Base-by-base conservation (phyloP, 2,329 filamentous ascomycete species). In the Chaetomiaceae sp. region DNA sequence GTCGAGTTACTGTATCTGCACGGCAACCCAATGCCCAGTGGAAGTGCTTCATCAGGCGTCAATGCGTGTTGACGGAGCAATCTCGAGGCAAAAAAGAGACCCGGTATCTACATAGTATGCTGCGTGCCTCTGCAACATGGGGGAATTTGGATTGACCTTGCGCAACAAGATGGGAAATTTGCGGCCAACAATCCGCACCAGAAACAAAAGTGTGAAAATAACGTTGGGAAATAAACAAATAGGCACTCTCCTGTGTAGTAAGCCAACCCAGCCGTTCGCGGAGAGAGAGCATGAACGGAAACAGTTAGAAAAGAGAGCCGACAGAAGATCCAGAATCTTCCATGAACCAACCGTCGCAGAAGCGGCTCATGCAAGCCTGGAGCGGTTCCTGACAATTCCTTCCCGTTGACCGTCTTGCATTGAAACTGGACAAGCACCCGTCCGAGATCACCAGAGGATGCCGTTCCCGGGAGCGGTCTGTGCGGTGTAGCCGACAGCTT, bases 1-100 rank as follows among this genome's bases (percentile, higher is more conserved):
- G n/a, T n/a, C n/a, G n/a, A n/a, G n/a, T n/a, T n/a, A 10, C 25
- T 27, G 16, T 50, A 51, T 57, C 55, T 55, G 55, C 50, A 55
- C 38, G 38, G 39, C 44, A 55, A 31, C 48, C 51, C 46, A 53
- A 48, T 45, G 21, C 21, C 8, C 14, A 47, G 21, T 12, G 33
- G n/a, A n/a, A 37, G 19, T 25, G n/a, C 42, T 41, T 51, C 50
- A 44, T 55, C 50, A 47, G 55, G 55, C 53, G 41, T 48, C 55
- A 57, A 57, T 53, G 50, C 53, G 16, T 44, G 43, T 38, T 51
- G 54, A 27, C 54, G 34, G 41, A 52, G 37, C 23, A 27, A 7
- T 41, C 20, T 45, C 25, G 27, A 47, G 25, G 25, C 31, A 21
- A 7, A 35, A 5, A 17, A n/a, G n/a, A n/a, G n/a, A n/a, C n/a